Evolutionary conservation across 2,329 filamentous ascomycete species (phyloP).

Genomic region (Ceratocystis diversiconidia): DNA sequence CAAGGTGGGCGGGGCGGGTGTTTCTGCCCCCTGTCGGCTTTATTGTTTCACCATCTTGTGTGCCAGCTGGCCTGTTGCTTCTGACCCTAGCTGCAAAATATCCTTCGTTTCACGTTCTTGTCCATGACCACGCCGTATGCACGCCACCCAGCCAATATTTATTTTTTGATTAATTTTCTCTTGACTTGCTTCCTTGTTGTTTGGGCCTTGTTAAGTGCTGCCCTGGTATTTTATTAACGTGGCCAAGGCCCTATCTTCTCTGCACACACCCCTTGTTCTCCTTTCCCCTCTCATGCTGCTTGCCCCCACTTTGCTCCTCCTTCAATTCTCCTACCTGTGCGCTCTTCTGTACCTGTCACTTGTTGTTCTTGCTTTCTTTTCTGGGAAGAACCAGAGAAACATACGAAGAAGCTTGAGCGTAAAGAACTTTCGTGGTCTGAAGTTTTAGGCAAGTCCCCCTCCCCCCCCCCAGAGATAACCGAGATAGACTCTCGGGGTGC

Average conservation of each 20-base stretch:
- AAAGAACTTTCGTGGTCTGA: neutral
- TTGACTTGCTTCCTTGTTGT: neutral
- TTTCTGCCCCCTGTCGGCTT: constrained; percentile 1
- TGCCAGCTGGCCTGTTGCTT: neutral
- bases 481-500: neutral
- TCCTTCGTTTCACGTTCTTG: neutral
- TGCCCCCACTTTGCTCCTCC: neutral
- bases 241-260: neutral
- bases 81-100: neutral
- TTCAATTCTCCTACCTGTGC: neutral
- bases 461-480: neutral
- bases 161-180: neutral
- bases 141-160: neutral
- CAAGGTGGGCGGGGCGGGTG: neutral
- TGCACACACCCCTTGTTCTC: neutral
- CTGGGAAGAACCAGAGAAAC: neutral
- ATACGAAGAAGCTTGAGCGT: neutral
- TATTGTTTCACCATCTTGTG: constrained; percentile 4
- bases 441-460: neutral
- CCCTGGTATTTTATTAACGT: neutral
- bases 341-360: neutral
- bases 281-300: neutral
- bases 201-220: neutral
- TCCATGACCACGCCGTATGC: neutral
- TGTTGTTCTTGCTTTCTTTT: neutral